These are phyloP conservation scores for Acer saccharum DNA, from an alignment of 345 rosid species.

Conservation along the genomic window DNA sequence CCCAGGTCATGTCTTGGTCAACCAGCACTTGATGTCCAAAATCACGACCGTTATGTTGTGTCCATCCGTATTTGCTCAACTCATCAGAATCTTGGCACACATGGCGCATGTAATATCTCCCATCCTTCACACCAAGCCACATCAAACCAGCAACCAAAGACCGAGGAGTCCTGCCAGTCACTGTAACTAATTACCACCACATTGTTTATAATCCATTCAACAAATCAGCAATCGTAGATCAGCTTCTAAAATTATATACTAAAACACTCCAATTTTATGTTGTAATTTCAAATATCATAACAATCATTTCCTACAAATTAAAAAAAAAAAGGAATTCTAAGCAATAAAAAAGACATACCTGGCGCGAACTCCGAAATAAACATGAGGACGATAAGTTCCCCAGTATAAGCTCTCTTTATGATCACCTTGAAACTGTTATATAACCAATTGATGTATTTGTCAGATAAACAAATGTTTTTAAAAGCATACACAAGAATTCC, in stretches of 20 bases:
- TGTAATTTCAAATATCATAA: neutral
- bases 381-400: conserved; percentile 92
- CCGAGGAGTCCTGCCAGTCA: conserved; percentile 62
- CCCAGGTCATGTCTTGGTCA: conserved; percentile 69
- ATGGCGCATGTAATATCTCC: conserved; percentile 66
- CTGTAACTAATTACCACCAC: conserved; percentile 20
- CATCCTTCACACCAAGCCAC: conserved; percentile 87
- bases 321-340: neutral
- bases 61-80: conserved; percentile 81
- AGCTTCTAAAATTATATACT: neutral
- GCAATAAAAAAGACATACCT: conserved; percentile 41
- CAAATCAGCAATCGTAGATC: neutral
- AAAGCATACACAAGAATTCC: neutral
- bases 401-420: conserved; percentile 84
- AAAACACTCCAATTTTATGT: neutral
- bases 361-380: conserved; percentile 84
- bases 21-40: conserved; percentile 73
- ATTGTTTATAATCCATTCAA: neutral
- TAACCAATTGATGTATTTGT: conserved; percentile 8
- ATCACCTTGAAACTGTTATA: conserved; percentile 78
- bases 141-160: conserved; percentile 87
- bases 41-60: conserved; percentile 82
- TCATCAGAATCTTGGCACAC: conserved; percentile 77
- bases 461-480: neutral
- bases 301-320: neutral